Conservation (phyloP, 108 stramenopile genomes). For the Bacterosira constricta region DNA sequence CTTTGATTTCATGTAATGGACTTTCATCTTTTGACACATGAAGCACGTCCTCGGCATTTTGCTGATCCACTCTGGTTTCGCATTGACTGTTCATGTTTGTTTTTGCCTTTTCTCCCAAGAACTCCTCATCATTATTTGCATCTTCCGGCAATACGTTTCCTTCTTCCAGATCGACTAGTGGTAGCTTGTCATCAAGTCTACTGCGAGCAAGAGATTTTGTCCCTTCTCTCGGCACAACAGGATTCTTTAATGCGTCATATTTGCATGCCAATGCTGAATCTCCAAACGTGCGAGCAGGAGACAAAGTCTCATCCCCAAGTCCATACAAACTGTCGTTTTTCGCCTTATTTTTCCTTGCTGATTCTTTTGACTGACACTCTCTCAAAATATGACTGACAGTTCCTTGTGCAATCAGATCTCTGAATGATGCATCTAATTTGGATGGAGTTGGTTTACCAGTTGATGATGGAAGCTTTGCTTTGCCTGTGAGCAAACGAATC, state of each 20-base stretch:
- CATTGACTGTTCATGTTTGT: no score
- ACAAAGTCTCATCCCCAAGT: not conserved
- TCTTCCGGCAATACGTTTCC: no score
- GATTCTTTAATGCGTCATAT: not conserved
- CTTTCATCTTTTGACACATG: no score
- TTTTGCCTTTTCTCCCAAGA: no score
- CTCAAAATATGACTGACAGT: not conserved
- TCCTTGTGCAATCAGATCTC: not conserved
- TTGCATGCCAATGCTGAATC: not conserved
- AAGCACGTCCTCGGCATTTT: no score
- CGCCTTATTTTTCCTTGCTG: not conserved
- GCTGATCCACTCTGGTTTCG: no score
- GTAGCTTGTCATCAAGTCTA: not conserved
- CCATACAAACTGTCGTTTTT: not conserved
- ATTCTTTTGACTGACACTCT: not conserved
- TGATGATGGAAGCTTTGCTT: no score
- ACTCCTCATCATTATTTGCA: no score
- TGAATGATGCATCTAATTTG: not conserved
- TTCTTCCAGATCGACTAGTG: no score
- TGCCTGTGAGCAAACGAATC: no score
- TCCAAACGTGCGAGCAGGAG: not conserved
- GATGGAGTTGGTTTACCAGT: not conserved
- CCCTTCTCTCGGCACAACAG: not conserved
- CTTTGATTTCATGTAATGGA: no score
- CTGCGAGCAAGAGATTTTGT: not conserved